These are phyloP conservation scores for Kregervanrija fluxuum DNA, from an alignment of 805 yeast species.

Conservation along the genomic window DNA sequence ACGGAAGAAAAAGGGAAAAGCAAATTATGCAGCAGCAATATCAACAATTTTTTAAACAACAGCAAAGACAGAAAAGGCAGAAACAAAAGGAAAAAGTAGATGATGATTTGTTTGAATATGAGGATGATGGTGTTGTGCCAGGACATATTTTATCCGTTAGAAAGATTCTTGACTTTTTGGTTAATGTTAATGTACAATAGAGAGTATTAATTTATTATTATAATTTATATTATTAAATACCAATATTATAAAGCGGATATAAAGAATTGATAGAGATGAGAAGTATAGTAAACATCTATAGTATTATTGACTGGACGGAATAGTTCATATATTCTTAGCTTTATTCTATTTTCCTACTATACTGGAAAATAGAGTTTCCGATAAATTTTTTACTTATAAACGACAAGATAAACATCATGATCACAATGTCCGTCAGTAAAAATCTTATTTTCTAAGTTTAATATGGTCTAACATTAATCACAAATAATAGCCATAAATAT, in stretches of 20 bases:
- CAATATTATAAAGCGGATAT: neutral
- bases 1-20: slow-evolving; percentile 6
- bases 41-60: slow-evolving; percentile 12
- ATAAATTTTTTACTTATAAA: too few species aligned
- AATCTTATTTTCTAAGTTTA: too few species aligned
- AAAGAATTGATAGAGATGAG: neutral
- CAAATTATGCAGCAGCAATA: slow-evolving; percentile 9
- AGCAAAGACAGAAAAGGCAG: slow-evolving; percentile 7
- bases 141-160: slow-evolving; percentile 70
- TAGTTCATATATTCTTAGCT: too few species aligned
- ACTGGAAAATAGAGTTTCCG: too few species aligned
- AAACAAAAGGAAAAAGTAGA: slow-evolving; percentile 3
- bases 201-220: neutral
- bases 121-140: slow-evolving; percentile 43
- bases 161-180: slow-evolving; percentile 49
- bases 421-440: too few species aligned
- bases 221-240: neutral
- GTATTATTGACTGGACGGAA: too few species aligned
- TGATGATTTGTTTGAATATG: slow-evolving; percentile 4
- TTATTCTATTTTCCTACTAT: too few species aligned
- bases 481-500: too few species aligned
- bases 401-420: too few species aligned
- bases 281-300: neutral
- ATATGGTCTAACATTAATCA: too few species aligned
- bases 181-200: slow-evolving; percentile 46